Base-by-base conservation (phyloP, 495 filamentous ascomycete genomes). In the Xylaria cubensis region DNA sequence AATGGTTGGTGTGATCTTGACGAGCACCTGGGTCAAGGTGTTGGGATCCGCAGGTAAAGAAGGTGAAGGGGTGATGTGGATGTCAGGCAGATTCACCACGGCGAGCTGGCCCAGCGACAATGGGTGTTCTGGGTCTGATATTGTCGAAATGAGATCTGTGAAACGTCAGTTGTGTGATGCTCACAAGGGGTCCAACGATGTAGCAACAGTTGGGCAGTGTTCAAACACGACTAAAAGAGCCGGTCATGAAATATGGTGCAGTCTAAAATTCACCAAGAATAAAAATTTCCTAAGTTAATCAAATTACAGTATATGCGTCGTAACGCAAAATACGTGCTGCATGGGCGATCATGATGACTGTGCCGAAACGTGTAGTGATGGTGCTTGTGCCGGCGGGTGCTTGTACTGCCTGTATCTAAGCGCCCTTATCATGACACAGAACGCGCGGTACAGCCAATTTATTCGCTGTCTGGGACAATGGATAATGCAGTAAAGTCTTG, bases 71-170 rank as follows among this genome's bases (percentile, higher is more conserved):
- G 82, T 86, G 70, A 99, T 91, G 71, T 88, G 84, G 75, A 98
- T 98, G 78, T 99, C 96, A 12, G 93, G 92, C 10, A 99, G 90
- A 59, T 93, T 97, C 61, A 98, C 94, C 17, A 99, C 97, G 15
- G 94, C 93, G 50, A 99, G 85, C 73, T 95, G 93, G 58, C 94
- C 97, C 32, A 99, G 87, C 0, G 95, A 97, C 19, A 98, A 88
- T 29, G 96, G 96, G 76, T 98, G 96, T 82, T 99, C 96, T 2
- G 96, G 96, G 80, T 99, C 96, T 34, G 93, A 94, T 73, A 99
- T 97, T 64, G 92, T 90, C 58, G 94, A 92, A 70, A 99, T 94
- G 44, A 98, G 88, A 83, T 99, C 96, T 97, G 76, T 74, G 72
- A 81, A 77, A 80, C 70, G 79, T 87, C 72, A 86, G 84, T 73